Evolutionary conservation across 176 grass and related monocot species (phyloP).

Genomic region (Lolium perenne): DNA sequence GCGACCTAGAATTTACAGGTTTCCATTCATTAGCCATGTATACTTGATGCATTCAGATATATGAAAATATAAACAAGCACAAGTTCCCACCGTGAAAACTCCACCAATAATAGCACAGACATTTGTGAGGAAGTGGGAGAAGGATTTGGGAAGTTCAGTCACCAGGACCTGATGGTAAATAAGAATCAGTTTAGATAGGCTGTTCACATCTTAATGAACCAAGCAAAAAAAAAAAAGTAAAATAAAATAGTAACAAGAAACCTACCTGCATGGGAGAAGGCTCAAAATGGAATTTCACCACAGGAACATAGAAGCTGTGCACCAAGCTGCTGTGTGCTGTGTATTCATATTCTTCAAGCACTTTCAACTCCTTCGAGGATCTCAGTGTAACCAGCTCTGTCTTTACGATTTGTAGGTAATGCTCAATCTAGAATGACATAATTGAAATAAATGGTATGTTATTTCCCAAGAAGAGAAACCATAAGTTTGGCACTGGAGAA

Average conservation of each 20-base stretch:
- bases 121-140: constrained; percentile 98
- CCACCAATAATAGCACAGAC: constrained; percentile 97
- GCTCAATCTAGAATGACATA: constrained; percentile 83
- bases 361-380: constrained; percentile 64
- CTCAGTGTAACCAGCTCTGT: constrained; percentile 71
- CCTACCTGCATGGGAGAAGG: constrained; percentile 97
- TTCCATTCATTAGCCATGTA: constrained; percentile 33
- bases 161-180: constrained; percentile 80
- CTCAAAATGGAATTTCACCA: constrained; percentile 97
- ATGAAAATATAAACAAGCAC: constrained; percentile 17
- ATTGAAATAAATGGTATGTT: constrained; percentile 29
- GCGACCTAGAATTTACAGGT: constrained; percentile 70
- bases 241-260: constrained; percentile 20
- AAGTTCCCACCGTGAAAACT: constrained; percentile 81
- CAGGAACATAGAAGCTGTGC: constrained; percentile 87
- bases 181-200: constrained; percentile 1
- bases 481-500: constrained; percentile 21
- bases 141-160: constrained; percentile 84
- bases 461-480: constrained; percentile 21
- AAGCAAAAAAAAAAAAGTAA: background rate
- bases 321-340: constrained; percentile 96
- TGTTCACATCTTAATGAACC: background rate
- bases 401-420: constrained; percentile 98
- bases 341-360: constrained; percentile 98
- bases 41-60: constrained; percentile 14